Percentiles rank a stretch among this genome's conserved stretches.
phyloP scores from a whole-genome alignment of 2,329 filamentous ascomycete species.

The Septoria linicola region DNA sequence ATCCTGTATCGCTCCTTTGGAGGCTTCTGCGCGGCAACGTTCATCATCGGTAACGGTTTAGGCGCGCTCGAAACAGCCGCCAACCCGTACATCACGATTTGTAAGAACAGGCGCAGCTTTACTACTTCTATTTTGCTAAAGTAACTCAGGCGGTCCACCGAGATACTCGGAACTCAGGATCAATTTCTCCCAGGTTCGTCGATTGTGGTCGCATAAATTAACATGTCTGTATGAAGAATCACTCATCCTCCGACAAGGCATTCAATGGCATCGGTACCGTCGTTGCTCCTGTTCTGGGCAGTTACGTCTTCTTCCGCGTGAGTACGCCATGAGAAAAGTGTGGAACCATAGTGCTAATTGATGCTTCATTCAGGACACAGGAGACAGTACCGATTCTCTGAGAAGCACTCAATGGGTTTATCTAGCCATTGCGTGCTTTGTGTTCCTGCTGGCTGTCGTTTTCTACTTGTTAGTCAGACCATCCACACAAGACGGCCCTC shows the following conservation, averaged over 20 bases:
- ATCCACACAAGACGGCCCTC: background rate
- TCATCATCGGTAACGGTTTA: conserved; percentile 54
- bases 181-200: conserved; percentile 52
- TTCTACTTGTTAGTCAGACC: conserved; percentile 52
- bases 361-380: conserved; percentile 41
- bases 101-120: conserved; percentile 31
- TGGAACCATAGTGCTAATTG: no score
- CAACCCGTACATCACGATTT: conserved; percentile 55
- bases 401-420: conserved; percentile 65
- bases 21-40: conserved; percentile 61
- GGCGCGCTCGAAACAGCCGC: conserved; percentile 60
- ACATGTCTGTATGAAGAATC: no score
- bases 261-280: conserved; percentile 60
- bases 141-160: conserved; percentile 48
- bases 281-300: conserved; percentile 59
- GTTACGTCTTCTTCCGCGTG: conserved; percentile 59
- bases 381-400: conserved; percentile 51
- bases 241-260: no score
- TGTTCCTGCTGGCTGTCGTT: conserved; percentile 55
- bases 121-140: no score
- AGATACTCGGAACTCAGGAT: conserved; percentile 59
- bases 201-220: no score
- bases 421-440: conserved; percentile 61
- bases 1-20: conserved; percentile 56
- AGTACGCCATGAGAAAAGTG: no score